Evolutionary conservation across 2,329 filamentous ascomycete genomes (phyloP), one percentile per base, ranked within the genome.

Genomic region (Phyllosticta capitalensis): DNA sequence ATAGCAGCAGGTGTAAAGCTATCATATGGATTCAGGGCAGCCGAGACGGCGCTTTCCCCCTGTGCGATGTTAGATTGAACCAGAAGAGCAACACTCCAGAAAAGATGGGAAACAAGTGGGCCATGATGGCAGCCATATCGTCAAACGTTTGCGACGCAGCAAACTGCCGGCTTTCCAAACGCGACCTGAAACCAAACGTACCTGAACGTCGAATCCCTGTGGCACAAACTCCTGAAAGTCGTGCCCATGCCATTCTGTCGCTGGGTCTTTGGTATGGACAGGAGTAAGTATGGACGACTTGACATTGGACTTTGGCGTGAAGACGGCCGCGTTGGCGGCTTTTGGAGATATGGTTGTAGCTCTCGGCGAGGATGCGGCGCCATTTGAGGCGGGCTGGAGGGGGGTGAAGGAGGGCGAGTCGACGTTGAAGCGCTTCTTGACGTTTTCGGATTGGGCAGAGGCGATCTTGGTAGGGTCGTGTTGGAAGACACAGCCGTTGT

Each of bases 391-490:
- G 12, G 79, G 71, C 61, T 78, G 75, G 50, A 83, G 76, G 45
- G 92, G 92, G 0, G 90, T 96, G 72, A 99, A 99, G 54, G 92
- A 90, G 12, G 94, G 92, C 9, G 94, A 97, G 68, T 97, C 94
- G 69, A 96, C 94, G 73, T 95, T 99, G 65, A 99, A 81, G 26
- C 87, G 80, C 73, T 91, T 94, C 74, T 90, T 90, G 33, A 66
- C 65, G 61, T 72, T 75, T 60, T 84, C 82, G 68, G 74, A 67
- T 68, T 79, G 78, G 61, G 68, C 68, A 38, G 65, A 63, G 70
- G 75, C 77, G 64, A 78, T 76, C 74, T 86, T 90, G 66, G 83
- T 81, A 61, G 85, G 83, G 65, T 94, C 89, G 75, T 96, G 91
- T 69, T 91, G 94, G 76, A 95, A 96, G 65, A 88, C 85, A 75